These are phyloP conservation scores for Apiospora sp. DNA, from an alignment of 2,329 filamentous ascomycete species.

Conservation along the genomic window DNA sequence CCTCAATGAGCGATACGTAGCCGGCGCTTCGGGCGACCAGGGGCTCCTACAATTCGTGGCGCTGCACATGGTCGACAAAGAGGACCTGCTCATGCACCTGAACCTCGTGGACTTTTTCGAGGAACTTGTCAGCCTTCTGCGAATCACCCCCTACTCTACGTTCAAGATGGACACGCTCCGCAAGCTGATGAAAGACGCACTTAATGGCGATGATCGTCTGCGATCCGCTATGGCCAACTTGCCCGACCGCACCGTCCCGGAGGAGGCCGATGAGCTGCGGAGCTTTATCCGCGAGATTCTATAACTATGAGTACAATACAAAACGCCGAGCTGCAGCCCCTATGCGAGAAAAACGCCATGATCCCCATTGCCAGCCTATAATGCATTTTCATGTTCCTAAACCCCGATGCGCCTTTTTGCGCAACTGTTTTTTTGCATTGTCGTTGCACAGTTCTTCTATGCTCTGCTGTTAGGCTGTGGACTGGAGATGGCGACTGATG, in stretches of 20 bases:
- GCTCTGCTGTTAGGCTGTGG: neutral
- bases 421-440: neutral
- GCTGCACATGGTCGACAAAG: constrained; percentile 58
- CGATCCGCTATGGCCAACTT: constrained; percentile 49
- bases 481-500: neutral
- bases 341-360: neutral
- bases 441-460: neutral
- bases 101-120: constrained; percentile 23
- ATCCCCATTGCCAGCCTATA: neutral
- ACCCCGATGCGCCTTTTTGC: neutral
- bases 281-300: constrained; percentile 54
- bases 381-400: neutral
- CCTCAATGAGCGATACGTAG: constrained; percentile 39
- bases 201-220: constrained; percentile 48
- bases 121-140: constrained; percentile 51
- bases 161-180: constrained; percentile 48
- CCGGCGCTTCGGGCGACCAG: constrained; percentile 36
- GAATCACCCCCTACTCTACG: constrained; percentile 47
- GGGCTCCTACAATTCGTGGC: constrained; percentile 61
- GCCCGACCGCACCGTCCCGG: constrained; percentile 58
- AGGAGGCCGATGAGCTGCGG: constrained; percentile 57
- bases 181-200: constrained; percentile 52
- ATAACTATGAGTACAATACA: constrained; percentile 34
- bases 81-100: constrained; percentile 42
- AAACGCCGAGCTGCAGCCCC: neutral